Conservation (phyloP, 2,329 filamentous ascomycete genomes). For the Raffaelea arxii region DNA sequence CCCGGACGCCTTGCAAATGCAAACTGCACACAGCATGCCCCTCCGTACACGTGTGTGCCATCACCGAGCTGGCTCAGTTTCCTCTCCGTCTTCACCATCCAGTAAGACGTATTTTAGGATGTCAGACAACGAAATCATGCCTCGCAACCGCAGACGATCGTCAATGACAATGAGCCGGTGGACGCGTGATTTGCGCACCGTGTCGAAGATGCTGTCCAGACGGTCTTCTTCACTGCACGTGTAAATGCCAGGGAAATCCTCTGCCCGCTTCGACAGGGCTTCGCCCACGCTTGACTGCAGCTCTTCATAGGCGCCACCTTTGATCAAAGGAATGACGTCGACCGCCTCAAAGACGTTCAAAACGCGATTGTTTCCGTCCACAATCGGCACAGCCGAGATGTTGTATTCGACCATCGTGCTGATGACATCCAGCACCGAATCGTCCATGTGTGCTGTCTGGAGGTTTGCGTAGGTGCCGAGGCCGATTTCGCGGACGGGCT, state of each 20-base stretch:
- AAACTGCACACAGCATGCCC: not conserved
- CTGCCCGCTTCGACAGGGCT: constrained; percentile 73
- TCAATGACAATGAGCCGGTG: constrained; percentile 91
- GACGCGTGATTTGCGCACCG: constrained; percentile 87
- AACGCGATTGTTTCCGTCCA: constrained; percentile 67
- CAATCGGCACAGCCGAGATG: constrained; percentile 89
- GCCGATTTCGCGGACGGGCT: constrained; percentile 72
- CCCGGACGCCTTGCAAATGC: not conserved
- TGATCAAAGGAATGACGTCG: constrained; percentile 93
- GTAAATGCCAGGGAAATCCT: constrained; percentile 94
- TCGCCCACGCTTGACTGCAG: constrained; percentile 79
- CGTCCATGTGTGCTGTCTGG: constrained; percentile 78
- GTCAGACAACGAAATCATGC: constrained; percentile 88
- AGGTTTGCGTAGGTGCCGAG: constrained; percentile 78
- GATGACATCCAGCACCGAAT: constrained; percentile 87
- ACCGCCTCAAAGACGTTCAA: constrained; percentile 97
- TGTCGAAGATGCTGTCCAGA: constrained; percentile 92
- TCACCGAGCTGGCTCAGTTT: not conserved
- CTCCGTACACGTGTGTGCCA: not conserved
- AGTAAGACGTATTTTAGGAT: constrained; percentile 92
- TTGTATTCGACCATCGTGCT: constrained; percentile 86
- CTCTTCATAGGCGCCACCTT: constrained; percentile 86
- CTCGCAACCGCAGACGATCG: constrained; percentile 74
- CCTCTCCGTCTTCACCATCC: constrained; percentile 50
- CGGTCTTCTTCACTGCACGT: constrained; percentile 88